Conservation (phyloP, 2,329 filamentous ascomycete species). For the Coniochaeta hoffmannii region DNA sequence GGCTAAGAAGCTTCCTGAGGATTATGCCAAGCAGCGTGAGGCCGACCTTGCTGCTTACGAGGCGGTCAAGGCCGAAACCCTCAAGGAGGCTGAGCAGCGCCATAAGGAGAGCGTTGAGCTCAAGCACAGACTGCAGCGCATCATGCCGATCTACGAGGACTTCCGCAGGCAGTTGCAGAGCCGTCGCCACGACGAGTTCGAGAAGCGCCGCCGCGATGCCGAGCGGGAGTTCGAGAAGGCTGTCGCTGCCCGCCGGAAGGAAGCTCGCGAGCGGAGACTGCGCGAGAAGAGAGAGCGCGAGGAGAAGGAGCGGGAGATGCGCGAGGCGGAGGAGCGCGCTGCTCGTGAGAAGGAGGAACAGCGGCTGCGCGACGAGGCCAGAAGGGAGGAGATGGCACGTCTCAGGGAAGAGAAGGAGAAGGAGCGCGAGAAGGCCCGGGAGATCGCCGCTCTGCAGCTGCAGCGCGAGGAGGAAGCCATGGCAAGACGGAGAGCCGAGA, state of each 20-base stretch:
- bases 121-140: conserved; percentile 82
- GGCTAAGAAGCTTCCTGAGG: conserved; percentile 78
- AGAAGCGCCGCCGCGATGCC: conserved; percentile 84
- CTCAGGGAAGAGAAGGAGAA: conserved; percentile 58
- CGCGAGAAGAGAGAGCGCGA: conserved; percentile 80
- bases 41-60: conserved; percentile 76
- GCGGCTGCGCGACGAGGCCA: conserved; percentile 70
- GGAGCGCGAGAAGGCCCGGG: conserved; percentile 60
- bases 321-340: conserved; percentile 80
- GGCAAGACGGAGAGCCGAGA: conserved; percentile 63
- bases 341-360: conserved; percentile 81
- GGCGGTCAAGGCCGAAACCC: conserved; percentile 65
- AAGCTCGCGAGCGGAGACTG: conserved; percentile 74
- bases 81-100: conserved; percentile 75
- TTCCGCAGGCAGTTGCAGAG: conserved; percentile 80
- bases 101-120: conserved; percentile 88
- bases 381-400: conserved; percentile 61
- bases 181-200: conserved; percentile 88
- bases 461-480: conserved; percentile 85
- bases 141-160: conserved; percentile 76
- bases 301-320: conserved; percentile 69
- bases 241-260: conserved; percentile 80
- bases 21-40: conserved; percentile 78
- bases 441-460: conserved; percentile 62
- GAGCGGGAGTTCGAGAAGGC: conserved; percentile 91